phyloP scores from a whole-genome alignment of 2,329 filamentous ascomycete genomes.

The Fonsecaea monophora region DNA sequence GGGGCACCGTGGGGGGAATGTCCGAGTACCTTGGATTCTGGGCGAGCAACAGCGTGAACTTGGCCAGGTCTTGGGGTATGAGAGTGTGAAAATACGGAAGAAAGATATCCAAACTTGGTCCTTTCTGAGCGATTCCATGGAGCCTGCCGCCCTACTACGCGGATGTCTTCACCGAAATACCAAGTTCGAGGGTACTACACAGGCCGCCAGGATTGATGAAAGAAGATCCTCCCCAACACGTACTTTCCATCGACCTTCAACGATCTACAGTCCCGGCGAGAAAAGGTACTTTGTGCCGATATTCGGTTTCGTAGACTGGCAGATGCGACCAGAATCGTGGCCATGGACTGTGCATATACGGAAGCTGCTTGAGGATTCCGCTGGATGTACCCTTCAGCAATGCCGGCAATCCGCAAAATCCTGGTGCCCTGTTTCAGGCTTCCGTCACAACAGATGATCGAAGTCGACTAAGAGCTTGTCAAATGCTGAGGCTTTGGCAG shows the following conservation, averaged over 20 bases:
- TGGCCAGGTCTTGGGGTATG: constrained; percentile 85
- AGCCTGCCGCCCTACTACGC: background rate
- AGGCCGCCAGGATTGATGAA: background rate
- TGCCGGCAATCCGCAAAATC: background rate
- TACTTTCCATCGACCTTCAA: background rate
- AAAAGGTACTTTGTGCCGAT: background rate
- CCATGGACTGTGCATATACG: background rate
- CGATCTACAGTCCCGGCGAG: background rate
- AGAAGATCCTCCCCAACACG: background rate
- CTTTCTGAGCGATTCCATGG: background rate
- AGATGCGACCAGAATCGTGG: background rate
- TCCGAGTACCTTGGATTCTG: constrained; percentile 85
- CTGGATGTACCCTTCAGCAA: background rate
- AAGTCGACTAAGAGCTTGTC: background rate
- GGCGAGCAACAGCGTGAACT: constrained; percentile 75
- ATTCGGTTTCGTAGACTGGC: background rate
- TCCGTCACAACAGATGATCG: background rate
- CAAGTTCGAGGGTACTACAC: background rate
- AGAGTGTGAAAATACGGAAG: constrained; percentile 63
- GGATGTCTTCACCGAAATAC: background rate
- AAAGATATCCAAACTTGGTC: background rate
- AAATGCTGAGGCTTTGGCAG: background rate
- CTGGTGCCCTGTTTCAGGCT: background rate
- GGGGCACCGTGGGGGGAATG: constrained; percentile 67
- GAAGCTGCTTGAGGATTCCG: background rate